Base-by-base conservation (phyloP, 345 rosid species). In the Eutrema yunnanense region DNA sequence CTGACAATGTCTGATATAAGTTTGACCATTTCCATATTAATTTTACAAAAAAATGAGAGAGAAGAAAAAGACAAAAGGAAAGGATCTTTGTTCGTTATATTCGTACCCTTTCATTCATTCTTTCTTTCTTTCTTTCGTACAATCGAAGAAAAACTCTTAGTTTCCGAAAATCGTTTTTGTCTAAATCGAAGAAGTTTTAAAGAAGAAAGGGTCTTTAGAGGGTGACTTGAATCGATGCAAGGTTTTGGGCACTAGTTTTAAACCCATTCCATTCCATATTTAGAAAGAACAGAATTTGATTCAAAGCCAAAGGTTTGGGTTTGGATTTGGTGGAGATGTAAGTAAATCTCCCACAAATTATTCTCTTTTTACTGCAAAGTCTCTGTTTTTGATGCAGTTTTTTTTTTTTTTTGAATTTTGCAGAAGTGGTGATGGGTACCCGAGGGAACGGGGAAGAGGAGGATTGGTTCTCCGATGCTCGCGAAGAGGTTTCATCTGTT, bases 381-480 rank as follows among this genome's bases (percentile, higher is more conserved):
- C 47, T 43, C 47, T 43, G 47, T 43, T 13, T 43, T 2, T 43
- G 2, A 5, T 3, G n/a, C n/a, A n/a, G n/a, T n/a, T n/a, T 12
- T 43, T 12, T 1, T 43, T 43, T 12, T 43, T 29, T 8, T 65
- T n/a, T 42, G 11, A 22, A 55, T 11, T 6, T 4, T 26, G 4
- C 44, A 58, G 63, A 80, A 83, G 89, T 83, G 36, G 78, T 83
- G 90, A 81, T 83, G 90, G 82, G 64, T 62, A 75, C 62, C 63
- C 64, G 5, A 57, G 51, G 65, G 43, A 69, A 58, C 7, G 84
- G 65, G 52, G 84, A 78, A 70, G 86, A 78, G 26, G 87, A 81
- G 5, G 87, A 81, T 9, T 68, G 56, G 27, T 88, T 85, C 73
- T 81, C 82, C 44, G 95, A 90, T 78, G 86, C 85, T 53, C 80